phyloP scores from a whole-genome alignment of 2,329 filamentous ascomycete genomes.

The Escovopsis sp. region DNA sequence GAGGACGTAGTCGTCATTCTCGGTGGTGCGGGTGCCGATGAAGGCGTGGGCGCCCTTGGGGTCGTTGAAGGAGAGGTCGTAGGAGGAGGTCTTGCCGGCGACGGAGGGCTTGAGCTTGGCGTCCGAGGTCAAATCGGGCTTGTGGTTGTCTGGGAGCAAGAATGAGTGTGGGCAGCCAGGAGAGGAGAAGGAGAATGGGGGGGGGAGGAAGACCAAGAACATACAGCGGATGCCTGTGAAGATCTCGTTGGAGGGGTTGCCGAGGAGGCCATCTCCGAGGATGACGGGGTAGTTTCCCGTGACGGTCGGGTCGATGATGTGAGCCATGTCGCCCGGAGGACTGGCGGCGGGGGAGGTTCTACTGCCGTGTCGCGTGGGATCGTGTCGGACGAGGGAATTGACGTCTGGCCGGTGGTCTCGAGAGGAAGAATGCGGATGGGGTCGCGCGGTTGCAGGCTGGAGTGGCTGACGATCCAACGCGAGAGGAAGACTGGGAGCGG shows the following conservation, averaged over 20 bases:
- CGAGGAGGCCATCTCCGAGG: conserved; percentile 44
- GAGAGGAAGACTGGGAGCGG: too few relatives aligned
- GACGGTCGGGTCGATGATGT: conserved; percentile 43
- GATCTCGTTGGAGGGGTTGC: conserved; percentile 38
- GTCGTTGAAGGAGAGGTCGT: conserved; percentile 39
- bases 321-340: conserved; percentile 2
- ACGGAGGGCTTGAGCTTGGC: conserved; percentile 36
- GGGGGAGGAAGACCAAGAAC: conserved; percentile 7
- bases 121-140: conserved; percentile 34
- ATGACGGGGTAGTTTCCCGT: conserved; percentile 47
- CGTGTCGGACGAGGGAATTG: too few relatives aligned
- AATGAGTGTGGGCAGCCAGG: neutral
- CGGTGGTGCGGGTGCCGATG: conserved; percentile 40
- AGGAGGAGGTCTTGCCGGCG: conserved; percentile 33
- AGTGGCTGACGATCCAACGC: too few relatives aligned
- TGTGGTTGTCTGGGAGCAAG: conserved; percentile 41
- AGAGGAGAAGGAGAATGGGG: neutral
- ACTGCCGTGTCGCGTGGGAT: too few relatives aligned
- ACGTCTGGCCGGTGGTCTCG: too few relatives aligned
- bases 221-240: conserved; percentile 47
- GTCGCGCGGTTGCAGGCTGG: too few relatives aligned
- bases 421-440: too few relatives aligned
- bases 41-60: conserved; percentile 43
- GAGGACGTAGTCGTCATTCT: conserved; percentile 46
- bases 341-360: neutral